phyloP scores from a whole-genome alignment of 2,329 filamentous ascomycete genomes.

The Hysterium pulicare region DNA sequence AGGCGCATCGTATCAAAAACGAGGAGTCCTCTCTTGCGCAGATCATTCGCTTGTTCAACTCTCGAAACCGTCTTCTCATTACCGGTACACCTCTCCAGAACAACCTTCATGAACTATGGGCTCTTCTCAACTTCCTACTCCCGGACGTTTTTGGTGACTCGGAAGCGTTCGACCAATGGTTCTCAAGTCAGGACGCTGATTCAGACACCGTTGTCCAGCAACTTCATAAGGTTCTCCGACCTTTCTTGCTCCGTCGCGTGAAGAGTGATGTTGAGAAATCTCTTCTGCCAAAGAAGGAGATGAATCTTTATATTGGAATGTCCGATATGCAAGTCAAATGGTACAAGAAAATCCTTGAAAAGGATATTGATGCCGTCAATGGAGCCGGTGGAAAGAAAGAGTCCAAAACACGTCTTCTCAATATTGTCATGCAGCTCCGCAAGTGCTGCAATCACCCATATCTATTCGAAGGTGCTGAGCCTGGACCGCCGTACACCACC shows the following conservation, averaged over 20 bases:
- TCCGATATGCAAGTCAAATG: constrained; percentile 98
- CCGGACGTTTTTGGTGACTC: constrained; percentile 97
- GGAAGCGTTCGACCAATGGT: constrained; percentile 97
- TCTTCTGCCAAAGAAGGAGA: constrained; percentile 91
- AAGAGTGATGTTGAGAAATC: constrained; percentile 99
- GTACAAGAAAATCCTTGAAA: constrained; percentile 98
- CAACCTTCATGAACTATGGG: constrained; percentile 97
- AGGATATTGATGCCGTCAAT: constrained; percentile 98
- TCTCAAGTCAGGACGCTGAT: constrained; percentile 83
- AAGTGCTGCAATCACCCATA: constrained; percentile 99
- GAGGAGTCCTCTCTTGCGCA: constrained; percentile 96
- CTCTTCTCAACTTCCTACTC: constrained; percentile 93
- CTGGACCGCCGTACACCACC: constrained; percentile 94
- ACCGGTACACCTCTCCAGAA: constrained; percentile 97
- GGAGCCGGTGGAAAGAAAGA: constrained; percentile 94
- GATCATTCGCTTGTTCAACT: constrained; percentile 94
- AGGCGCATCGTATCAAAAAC: constrained; percentile 98
- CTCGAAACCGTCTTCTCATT: constrained; percentile 89
- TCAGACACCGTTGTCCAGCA: constrained; percentile 96
- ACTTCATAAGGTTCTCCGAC: constrained; percentile 85
- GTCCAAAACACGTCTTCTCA: constrained; percentile 92
- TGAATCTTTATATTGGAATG: constrained; percentile 97
- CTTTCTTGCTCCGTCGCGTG: constrained; percentile 91
- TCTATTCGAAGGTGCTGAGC: constrained; percentile 94
- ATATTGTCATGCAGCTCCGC: constrained; percentile 98